phyloP scores from a whole-genome alignment of 164 flowering plant genomes.

The Aristolochia fimbriata region DNA sequence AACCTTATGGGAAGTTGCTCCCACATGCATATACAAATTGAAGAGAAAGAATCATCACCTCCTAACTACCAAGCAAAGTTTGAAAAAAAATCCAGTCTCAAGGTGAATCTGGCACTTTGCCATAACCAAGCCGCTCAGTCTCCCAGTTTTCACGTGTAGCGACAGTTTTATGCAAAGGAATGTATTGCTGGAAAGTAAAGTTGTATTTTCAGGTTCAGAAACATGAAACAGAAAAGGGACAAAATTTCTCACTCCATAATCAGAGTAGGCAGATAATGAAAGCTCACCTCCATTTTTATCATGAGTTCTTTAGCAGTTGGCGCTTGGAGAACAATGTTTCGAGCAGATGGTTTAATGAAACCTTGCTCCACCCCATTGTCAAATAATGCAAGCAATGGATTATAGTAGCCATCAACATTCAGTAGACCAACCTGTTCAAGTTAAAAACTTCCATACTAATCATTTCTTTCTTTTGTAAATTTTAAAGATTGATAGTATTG shows the following conservation, averaged over 20 bases:
- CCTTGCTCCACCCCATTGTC: constrained; percentile 88
- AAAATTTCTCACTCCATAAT: neutral
- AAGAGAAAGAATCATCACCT: constrained; percentile 6
- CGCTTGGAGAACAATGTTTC: constrained; percentile 74
- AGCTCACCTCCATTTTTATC: constrained; percentile 61
- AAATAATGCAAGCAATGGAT: constrained; percentile 64
- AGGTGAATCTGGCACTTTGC: constrained; percentile 21
- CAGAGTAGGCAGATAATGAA: neutral
- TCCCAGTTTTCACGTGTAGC: constrained; percentile 81
- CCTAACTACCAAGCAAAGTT: neutral
- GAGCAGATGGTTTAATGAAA: constrained; percentile 77
- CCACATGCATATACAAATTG: constrained; percentile 6
- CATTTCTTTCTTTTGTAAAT: neutral
- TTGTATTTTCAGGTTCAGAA: constrained; percentile 1
- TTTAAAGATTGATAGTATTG: neutral
- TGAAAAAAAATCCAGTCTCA: constrained; percentile 12
- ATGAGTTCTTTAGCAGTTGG: constrained; percentile 72
- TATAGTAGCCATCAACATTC: constrained; percentile 84
- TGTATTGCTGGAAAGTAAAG: constrained; percentile 50
- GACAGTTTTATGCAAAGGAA: constrained; percentile 52
- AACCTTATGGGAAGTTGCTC: neutral
- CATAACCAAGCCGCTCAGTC: constrained; percentile 48
- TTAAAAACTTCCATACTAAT: neutral
- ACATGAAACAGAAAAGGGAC: neutral
- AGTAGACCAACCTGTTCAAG: constrained; percentile 66